Evolutionary conservation across 2,329 filamentous ascomycete genomes (phyloP), one percentile per base, ranked within the genome.

Genomic region (Neonectria coccinea): DNA sequence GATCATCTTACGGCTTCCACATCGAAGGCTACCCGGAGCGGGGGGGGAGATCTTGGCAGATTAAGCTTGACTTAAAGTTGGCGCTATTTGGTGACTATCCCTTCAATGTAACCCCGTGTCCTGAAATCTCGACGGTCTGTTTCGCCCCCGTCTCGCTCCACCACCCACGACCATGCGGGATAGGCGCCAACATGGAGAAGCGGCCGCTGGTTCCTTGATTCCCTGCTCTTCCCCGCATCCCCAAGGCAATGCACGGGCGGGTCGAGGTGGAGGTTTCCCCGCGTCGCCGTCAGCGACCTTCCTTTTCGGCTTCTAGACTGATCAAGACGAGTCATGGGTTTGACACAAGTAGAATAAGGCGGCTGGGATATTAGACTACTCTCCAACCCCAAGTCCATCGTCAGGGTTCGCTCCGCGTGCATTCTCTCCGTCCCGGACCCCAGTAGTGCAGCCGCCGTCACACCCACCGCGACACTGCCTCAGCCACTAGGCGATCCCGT

Each of bases 51-150:
- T 14, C 36, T 39, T 39, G 36, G 36, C 36, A 39, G 11, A 31
- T 31, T 31, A 50, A 50, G 47, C 47, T 50, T 31, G 47, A 31
- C 47, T 31, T 50, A 31, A 50, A n/a, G 47, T 50, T 50, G 47
- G n/a, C 45, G 16, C 47, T 14, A 18, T 4, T 50, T 50, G 47
- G n/a, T 25, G 6, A n/a, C 22, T 7, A 12, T 2, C 6, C 33
- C 33, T 14, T 16, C 33, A 6, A 36, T 36, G 33, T 16, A 36
- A 36, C 33, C 33, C 5, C 5, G 12, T 12, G 33, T 7, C 33
- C 16, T 36, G 33, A 2, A 16, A 16, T 36, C 14, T 5, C 6
- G 14, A 16, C 33, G 14, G 33, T 36, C 33, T 36, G 33, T 36
- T 36, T 36, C 41, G 22, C 45, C 45, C 4, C 45, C 45, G 4